Base-by-base conservation (phyloP, 2,329 filamentous ascomycete species). In the Ilyonectria mors-panacis region DNA sequence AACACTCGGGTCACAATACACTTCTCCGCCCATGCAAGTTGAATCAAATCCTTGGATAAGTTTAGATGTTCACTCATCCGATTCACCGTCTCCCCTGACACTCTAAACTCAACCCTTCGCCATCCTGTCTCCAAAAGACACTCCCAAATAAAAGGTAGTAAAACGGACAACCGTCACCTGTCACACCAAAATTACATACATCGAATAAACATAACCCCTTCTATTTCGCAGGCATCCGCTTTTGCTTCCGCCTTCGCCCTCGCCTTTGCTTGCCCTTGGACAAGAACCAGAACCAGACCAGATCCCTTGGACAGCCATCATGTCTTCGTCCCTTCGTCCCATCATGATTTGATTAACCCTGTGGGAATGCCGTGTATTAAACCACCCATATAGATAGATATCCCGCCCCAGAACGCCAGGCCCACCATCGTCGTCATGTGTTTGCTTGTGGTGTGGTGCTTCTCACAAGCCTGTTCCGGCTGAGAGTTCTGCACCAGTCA, bases 311-410 rank as follows among this genome's bases (percentile, higher is more conserved):
- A 70, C 59, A 68, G 71, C 69, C 70, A 64, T 80, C 77, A 71
- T 79, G 65, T 73, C 73, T 70, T 79, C 77, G 71, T 80, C 73
- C 75, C 71, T 62, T 78, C 77, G 62, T 80, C 70, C 76, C 69
- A 67, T 77, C 76, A 73, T 78, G 70, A 70, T 70, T 68, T 66
- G 72, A 77, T 76, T 68, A 72, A 53, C 62, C 63, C 62, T 69
- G 59, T 68, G 60, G 70, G 70, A 67, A 73, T 67, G 63, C 69
- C 65, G 51, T 74, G 59, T 73, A 70, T 71, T 70, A 73, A 74
- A 69, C 65, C 67, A 66, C 64, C 70, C 63, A 61, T 75, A 75
- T 69, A 69, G 61, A 66, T 72, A 62, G 60, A 69, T 59, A 63
- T 64, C 69, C 68, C 66, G 55, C 59, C 63, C 74, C 70, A 37